Evolutionary conservation across 2,329 filamentous ascomycete species (phyloP).

Genomic region (Calonectria honghensis): DNA sequence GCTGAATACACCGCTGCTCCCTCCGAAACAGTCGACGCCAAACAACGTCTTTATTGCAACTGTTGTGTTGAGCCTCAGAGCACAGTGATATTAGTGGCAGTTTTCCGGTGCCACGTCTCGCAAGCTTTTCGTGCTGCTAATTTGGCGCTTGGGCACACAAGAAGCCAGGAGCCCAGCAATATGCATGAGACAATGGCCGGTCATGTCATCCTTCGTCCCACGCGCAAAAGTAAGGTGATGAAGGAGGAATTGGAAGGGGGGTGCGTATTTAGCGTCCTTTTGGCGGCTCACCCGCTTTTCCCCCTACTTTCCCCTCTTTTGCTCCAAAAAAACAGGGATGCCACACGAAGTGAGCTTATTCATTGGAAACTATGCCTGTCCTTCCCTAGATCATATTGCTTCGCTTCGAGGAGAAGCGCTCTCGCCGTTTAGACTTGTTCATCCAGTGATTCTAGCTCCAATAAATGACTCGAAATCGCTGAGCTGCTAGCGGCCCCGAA

Average conservation of each 20-base stretch:
- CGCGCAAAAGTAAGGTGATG: slow-evolving; percentile 18
- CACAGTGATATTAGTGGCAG: slow-evolving; percentile 2
- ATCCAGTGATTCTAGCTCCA: slow-evolving; percentile 6
- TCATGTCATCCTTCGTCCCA: slow-evolving; percentile 21
- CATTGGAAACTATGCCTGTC: slow-evolving; percentile 31
- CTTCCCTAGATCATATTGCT: slow-evolving; percentile 26
- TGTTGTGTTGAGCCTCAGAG: slow-evolving; percentile 28
- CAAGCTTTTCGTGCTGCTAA: neutral
- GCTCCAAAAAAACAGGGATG: slow-evolving; percentile 34
- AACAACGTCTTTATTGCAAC: slow-evolving; percentile 11
- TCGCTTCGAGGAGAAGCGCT: neutral
- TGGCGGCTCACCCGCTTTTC: slow-evolving; percentile 7
- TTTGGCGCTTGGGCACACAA: slow-evolving; percentile 17
- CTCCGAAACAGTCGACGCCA: neutral
- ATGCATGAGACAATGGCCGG: slow-evolving; percentile 25
- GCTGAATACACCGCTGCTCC: slow-evolving; percentile 21
- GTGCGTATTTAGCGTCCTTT: neutral
- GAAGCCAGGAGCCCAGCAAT: slow-evolving; percentile 7
- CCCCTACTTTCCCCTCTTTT: slow-evolving; percentile 18
- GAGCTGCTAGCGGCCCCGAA: neutral
- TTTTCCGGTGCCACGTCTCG: neutral
- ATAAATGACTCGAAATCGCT: slow-evolving; percentile 26
- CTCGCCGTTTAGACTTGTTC: slow-evolving; percentile 24
- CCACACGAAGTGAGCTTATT: slow-evolving; percentile 41
- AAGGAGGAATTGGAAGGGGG: neutral